Evolutionary conservation across 148 eudicot species (phyloP).

Genomic region (Rhododendron molle): DNA sequence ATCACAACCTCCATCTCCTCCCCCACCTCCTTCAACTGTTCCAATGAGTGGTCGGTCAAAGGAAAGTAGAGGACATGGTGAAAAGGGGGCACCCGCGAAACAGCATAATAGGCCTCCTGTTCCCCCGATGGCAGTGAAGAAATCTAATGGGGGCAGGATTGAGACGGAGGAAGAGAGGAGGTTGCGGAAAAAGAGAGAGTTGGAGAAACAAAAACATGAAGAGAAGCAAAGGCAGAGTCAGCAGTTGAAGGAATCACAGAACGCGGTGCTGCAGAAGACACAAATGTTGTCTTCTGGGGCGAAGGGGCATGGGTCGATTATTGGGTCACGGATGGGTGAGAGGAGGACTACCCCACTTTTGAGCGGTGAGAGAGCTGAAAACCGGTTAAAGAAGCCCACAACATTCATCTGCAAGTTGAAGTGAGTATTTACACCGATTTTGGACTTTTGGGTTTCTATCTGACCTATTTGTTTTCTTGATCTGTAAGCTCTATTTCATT

Average conservation of each 20-base stretch:
- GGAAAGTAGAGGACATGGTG: slow-evolving; percentile 50
- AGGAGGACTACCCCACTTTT: slow-evolving; percentile 62
- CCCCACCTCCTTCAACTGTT: slow-evolving; percentile 42
- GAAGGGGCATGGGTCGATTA: slow-evolving; percentile 64
- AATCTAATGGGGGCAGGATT: slow-evolving; percentile 53
- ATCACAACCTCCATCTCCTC: slow-evolving; percentile 53
- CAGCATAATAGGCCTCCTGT: slow-evolving; percentile 62
- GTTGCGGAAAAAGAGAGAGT: slow-evolving; percentile 71
- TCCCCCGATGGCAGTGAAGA: slow-evolving; percentile 41
- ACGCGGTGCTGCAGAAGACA: slow-evolving; percentile 53
- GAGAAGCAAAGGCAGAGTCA: slow-evolving; percentile 74
- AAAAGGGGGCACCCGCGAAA: slow-evolving; percentile 38
- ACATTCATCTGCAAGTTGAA: slow-evolving; percentile 93
- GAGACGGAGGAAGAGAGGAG: slow-evolving; percentile 97
- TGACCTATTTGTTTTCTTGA: background rate
- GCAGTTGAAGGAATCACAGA: slow-evolving; percentile 71
- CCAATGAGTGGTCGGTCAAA: slow-evolving; percentile 37
- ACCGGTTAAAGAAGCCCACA: slow-evolving; percentile 92
- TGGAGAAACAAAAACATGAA: slow-evolving; percentile 73
- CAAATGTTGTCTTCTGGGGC: slow-evolving; percentile 62
- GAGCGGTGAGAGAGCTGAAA: slow-evolving; percentile 78
- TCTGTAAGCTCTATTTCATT: background rate
- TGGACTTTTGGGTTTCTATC: background rate
- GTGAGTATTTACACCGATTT: slow-evolving; percentile 48
- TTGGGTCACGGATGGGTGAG: slow-evolving; percentile 84